Evolutionary conservation across 352 stramenopile genomes (phyloP), one percentile per base, ranked within the genome.

Genomic region (Globisporangium ultimum): DNA sequence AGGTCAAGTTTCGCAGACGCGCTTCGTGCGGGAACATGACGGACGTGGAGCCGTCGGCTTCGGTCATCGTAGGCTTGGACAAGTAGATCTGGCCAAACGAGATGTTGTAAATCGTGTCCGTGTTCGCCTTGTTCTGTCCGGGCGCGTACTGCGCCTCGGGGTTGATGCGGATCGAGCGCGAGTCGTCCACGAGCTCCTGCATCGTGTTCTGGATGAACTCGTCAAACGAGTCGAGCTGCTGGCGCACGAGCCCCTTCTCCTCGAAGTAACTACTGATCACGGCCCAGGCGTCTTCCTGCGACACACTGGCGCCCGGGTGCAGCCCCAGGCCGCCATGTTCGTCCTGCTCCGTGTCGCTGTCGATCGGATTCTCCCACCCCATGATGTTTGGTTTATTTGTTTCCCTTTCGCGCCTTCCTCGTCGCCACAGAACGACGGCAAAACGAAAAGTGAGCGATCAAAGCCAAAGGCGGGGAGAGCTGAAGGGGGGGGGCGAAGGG

Each of bases 161-260:
- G 43, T 91, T 97, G 34, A 99, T 97, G 50, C 91, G 85, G 69
- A 99, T 99, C 55, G 96, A 97, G 49, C 96, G 94, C 34, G 86
- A 96, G 75, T 99, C 97, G 70, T 98, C 93, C 55, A 99, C 96
- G 45, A 99, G 78, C 79, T 99, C 97, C 78, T 99, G 97, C 95
- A 99, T 99, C 8, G 96, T 99, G 77, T 99, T 99, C 84, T 99
- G 95, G 67, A 99, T 98, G 73, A 99, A 99, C 84, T 99, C 95
- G 72, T 99, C 97, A 78, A 99, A 99, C 43, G 97, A 99, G 72
- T 99, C 98, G 28, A 99, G 78, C 73, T 99, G 98, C 74, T 99
- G 98, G 40, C 97, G 89, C 48, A 99, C 98, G 8, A 99, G 88
- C 2, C 98, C 98, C 68, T 99, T 99, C 77, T 99, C 97, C 71